Percentiles rank a stretch among this genome's conserved stretches.
Evolutionary conservation across 2,329 filamentous ascomycete species (phyloP).

Genomic region (Neonectria neomacrospora): DNA sequence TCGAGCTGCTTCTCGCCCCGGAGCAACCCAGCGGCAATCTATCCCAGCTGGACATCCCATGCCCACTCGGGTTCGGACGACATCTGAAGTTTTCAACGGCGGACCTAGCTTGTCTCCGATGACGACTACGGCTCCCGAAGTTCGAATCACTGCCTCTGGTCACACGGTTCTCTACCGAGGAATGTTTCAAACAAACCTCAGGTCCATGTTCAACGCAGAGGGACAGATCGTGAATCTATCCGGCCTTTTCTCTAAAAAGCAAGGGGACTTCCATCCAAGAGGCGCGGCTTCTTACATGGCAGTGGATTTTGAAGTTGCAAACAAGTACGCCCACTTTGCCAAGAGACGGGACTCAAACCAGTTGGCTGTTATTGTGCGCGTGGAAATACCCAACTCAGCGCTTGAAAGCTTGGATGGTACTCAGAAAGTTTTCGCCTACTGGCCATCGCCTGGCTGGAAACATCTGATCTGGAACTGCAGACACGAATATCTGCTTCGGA

Average conservation of each 20-base stretch:
- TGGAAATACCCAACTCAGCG: slow-evolving; percentile 5
- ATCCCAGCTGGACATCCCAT: background rate
- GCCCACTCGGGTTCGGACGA: background rate
- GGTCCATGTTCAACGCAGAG: background rate
- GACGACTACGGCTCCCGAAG: background rate
- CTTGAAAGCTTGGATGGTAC: background rate
- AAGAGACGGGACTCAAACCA: background rate
- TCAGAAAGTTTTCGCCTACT: background rate
- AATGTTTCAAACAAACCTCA: background rate
- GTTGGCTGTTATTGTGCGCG: background rate
- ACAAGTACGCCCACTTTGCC: slow-evolving; percentile 3
- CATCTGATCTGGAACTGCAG: background rate
- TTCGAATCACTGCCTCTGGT: background rate
- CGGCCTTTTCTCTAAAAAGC: background rate
- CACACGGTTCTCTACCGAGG: slow-evolving; percentile 6
- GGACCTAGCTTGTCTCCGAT: background rate
- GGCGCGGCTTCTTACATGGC: background rate
- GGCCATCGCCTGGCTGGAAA: background rate
- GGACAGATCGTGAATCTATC: background rate
- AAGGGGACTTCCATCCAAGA: background rate
- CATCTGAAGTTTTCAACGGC: background rate
- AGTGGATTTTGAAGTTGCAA: background rate
- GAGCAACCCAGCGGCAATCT: background rate
- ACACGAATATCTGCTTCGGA: background rate
- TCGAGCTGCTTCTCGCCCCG: background rate